Evolutionary conservation across 2,329 filamentous ascomycete species (phyloP).

Genomic region (Didymella pomorum): DNA sequence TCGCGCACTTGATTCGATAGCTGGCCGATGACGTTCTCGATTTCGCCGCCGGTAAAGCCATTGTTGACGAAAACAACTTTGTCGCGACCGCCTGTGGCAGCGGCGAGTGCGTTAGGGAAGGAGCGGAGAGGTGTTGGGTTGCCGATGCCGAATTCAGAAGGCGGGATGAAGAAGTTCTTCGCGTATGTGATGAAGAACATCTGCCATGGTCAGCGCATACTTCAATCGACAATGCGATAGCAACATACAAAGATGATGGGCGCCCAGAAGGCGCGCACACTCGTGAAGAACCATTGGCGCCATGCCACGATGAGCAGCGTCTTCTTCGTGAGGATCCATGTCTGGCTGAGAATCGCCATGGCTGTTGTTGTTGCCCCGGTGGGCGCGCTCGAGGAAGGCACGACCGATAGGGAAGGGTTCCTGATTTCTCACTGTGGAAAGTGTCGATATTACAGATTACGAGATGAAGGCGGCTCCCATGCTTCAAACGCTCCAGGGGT

Average conservation of each 20-base stretch:
- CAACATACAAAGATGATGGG: slow-evolving; percentile 61
- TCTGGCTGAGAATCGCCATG: slow-evolving; percentile 57
- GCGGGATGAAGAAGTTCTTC: slow-evolving; percentile 82
- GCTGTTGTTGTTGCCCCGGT: slow-evolving; percentile 33
- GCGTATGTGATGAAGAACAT: slow-evolving; percentile 69
- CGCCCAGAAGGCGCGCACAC: slow-evolving; percentile 63
- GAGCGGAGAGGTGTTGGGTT: slow-evolving; percentile 66
- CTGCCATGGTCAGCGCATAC: slow-evolving; percentile 30
- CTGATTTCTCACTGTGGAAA: not conserved
- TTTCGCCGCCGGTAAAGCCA: slow-evolving; percentile 71
- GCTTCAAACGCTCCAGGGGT: slow-evolving; percentile 6
- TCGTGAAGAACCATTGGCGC: slow-evolving; percentile 63
- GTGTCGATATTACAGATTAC: slow-evolving; percentile 12
- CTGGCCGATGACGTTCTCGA: slow-evolving; percentile 72
- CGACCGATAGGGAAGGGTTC: not conserved
- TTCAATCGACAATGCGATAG: not conserved
- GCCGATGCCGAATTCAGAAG: slow-evolving; percentile 78
- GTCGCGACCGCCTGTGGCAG: slow-evolving; percentile 66
- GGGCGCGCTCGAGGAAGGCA: slow-evolving; percentile 20
- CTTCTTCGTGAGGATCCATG: slow-evolving; percentile 65
- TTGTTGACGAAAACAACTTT: slow-evolving; percentile 83
- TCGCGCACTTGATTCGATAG: slow-evolving; percentile 66
- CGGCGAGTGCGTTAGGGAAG: slow-evolving; percentile 68
- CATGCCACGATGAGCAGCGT: slow-evolving; percentile 63
- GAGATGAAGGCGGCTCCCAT: slow-evolving; percentile 10